These are phyloP conservation scores for Microsporum ferrugineum DNA, from an alignment of 2,329 filamentous ascomycete species.

Conservation along the genomic window DNA sequence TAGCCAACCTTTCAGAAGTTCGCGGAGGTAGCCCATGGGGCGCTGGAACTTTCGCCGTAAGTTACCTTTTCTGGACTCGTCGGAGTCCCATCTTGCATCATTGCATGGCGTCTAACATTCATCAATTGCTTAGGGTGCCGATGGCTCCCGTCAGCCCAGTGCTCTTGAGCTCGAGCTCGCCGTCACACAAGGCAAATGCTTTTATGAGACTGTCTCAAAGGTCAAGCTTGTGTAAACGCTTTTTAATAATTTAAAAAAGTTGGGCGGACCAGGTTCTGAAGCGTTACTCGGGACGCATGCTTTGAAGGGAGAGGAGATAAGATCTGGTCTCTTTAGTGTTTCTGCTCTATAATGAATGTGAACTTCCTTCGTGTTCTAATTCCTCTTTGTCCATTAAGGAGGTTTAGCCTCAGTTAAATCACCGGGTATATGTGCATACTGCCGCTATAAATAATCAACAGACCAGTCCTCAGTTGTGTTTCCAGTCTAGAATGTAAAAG, in stretches of 20 bases:
- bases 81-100: slow-evolving; percentile 1
- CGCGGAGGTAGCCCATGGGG: slow-evolving; percentile 87
- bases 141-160: slow-evolving; percentile 75
- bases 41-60: slow-evolving; percentile 74
- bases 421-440: neutral
- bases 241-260: neutral
- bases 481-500: neutral
- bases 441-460: neutral
- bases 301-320: neutral
- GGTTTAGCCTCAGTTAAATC: neutral
- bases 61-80: slow-evolving; percentile 13
- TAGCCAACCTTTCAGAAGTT: slow-evolving; percentile 64
- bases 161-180: slow-evolving; percentile 68
- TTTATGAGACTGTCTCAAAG: slow-evolving; percentile 68
- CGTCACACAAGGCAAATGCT: slow-evolving; percentile 68
- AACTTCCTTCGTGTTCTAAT: neutral
- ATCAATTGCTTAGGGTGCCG: slow-evolving; percentile 37
- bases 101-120: slow-evolving; percentile 8
- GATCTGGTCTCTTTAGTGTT: neutral
- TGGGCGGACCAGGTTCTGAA: neutral
- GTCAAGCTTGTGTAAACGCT: slow-evolving; percentile 47
- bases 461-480: too few relatives aligned
- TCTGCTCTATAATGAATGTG: neutral
- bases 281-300: neutral
- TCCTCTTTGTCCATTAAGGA: neutral